Base-by-base conservation (phyloP, 2,329 filamentous ascomycete species). In the Alternaria gansuensis region DNA sequence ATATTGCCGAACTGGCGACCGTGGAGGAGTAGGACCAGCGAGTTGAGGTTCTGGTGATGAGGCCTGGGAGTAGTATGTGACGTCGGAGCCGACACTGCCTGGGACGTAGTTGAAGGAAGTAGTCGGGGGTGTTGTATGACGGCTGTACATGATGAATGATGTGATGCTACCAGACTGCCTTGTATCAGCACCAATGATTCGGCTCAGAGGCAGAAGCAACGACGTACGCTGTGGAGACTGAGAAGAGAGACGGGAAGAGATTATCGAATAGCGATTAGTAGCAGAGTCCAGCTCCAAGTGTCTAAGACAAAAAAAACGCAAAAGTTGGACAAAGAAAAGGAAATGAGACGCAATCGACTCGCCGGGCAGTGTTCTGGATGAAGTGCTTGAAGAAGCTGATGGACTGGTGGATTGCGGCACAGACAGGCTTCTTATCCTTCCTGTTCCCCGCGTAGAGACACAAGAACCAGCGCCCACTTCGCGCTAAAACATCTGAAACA, bases 1-100 rank as follows among this genome's bases (percentile, higher is more conserved):
- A 79, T 93, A 89, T 62, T 92, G 89, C 61, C 88, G 85, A 68
- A 93, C 86, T 60, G 91, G 90, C 33, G 90, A 90, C 64, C 85
- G 83, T 52, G 84, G 85, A 52, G 91, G 90, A 11, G 90, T 93
- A 52, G 88, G 90, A 68, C 87, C 82, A 66, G 85, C 83, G 21
- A 89, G 90, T 80, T 86, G 84, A 68, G 87, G 82, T 75, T 90
- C 90, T 41, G 86, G 86, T 33, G 86, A 86, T 43, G 89, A 91
- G 75, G 90, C 84, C 70, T 85, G 83, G 51, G 88, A 90, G 81
- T 88, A 82, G 66, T 78, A 82, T 63, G 78, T 90, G 71, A 87
- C 80, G 63, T 87, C 86, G 65, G 89, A 77, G 51, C 75, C 72
- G 57, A 75, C 74, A 71, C 76, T 78, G 63, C 74, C 72, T n/a